phyloP scores from a whole-genome alignment of 2,329 filamentous ascomycete species.

The Achaetomium macrosporum region DNA sequence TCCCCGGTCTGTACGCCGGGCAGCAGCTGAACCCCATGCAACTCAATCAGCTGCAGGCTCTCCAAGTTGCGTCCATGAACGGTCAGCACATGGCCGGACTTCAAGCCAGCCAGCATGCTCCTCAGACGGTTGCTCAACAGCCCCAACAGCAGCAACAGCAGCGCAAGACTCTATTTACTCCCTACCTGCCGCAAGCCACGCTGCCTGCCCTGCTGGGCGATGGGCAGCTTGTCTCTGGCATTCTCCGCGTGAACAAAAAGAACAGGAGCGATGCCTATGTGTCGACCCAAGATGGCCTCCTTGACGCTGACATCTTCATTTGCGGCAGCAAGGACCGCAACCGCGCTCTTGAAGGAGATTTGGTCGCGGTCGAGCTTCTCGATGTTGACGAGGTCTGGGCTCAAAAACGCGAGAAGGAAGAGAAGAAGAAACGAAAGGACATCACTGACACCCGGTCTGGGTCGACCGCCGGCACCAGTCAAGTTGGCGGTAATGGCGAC shows the following conservation, averaged over 20 bases:
- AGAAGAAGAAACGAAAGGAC: constrained; percentile 99
- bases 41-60: constrained; percentile 81
- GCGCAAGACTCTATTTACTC: constrained; percentile 96
- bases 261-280: constrained; percentile 98
- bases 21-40: constrained; percentile 86
- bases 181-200: constrained; percentile 91
- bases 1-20: constrained; percentile 75
- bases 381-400: constrained; percentile 98
- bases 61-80: constrained; percentile 82
- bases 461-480: constrained; percentile 65
- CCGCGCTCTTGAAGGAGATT: constrained; percentile 89
- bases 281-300: constrained; percentile 75
- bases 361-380: constrained; percentile 91
- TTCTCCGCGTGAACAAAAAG: constrained; percentile 98
- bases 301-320: constrained; percentile 98
- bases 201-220: constrained; percentile 85
- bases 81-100: constrained; percentile 67
- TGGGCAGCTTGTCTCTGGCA: constrained; percentile 91
- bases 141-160: constrained; percentile 70
- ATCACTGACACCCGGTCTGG: constrained; percentile 84
- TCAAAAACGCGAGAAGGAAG: constrained; percentile 98
- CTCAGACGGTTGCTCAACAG: constrained; percentile 58
- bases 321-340: constrained; percentile 99
- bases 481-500: constrained; percentile 57
- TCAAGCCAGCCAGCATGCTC: constrained; percentile 66